Conservation (phyloP, 2,329 filamentous ascomycete species). For the Microdochium trichocladiopsis region DNA sequence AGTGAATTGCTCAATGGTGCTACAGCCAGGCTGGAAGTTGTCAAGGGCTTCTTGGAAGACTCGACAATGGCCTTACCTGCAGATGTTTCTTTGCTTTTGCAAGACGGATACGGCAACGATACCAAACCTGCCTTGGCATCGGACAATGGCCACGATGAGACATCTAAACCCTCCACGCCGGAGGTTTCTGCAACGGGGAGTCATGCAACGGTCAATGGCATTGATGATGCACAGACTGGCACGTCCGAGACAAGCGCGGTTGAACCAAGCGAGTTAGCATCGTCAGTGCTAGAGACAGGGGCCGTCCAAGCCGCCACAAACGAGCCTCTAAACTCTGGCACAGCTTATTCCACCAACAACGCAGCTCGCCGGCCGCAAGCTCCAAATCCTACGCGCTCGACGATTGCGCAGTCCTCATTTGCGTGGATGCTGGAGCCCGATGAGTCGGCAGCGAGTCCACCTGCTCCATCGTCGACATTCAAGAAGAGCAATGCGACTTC, state of each 20-base stretch:
- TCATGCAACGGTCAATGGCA: too few species aligned
- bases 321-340: constrained; percentile 7
- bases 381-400: constrained; percentile 54
- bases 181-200: too few species aligned
- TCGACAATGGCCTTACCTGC: constrained; percentile 42
- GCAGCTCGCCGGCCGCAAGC: constrained; percentile 7
- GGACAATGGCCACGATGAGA: not conserved
- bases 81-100: not conserved
- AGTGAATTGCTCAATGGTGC: constrained; percentile 50
- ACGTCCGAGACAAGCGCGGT: not conserved
- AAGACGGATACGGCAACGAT: constrained; percentile 18
- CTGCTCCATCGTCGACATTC: constrained; percentile 19
- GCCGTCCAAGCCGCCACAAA: not conserved
- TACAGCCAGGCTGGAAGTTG: constrained; percentile 57
- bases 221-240: not conserved
- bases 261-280: not conserved
- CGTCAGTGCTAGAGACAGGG: not conserved
- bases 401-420: constrained; percentile 67
- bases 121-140: constrained; percentile 5
- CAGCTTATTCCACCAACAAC: not conserved
- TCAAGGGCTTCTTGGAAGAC: constrained; percentile 55
- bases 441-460: constrained; percentile 17
- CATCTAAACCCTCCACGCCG: too few species aligned
- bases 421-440: constrained; percentile 70
- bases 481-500: constrained; percentile 14